A percentile compares a stretch with the other conserved stretches of the same genome.
Conservation (phyloP, 108 stramenopile genomes). For the Parietichytrium sp. region DNA sequence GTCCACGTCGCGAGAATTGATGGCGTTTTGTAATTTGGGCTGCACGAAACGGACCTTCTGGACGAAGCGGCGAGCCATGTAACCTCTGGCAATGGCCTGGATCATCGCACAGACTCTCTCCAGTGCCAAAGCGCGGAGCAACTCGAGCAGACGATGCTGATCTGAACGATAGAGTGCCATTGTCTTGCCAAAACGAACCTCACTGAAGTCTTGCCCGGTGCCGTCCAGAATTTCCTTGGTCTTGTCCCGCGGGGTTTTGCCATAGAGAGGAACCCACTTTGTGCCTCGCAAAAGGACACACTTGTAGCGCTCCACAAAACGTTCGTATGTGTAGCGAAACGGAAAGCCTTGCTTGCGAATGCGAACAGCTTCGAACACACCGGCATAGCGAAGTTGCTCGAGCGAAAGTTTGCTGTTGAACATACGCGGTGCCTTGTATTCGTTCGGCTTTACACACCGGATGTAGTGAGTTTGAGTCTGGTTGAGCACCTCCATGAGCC, state of each 20-base stretch:
- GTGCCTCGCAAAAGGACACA: constrained; percentile 16
- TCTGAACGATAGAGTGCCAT: constrained; percentile 38
- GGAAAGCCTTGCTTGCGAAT: constrained; percentile 50
- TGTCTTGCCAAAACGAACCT: constrained; percentile 2
- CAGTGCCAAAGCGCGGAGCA: neutral
- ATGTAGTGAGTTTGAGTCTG: constrained; percentile 61
- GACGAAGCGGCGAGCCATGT: constrained; percentile 41
- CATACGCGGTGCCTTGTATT: constrained; percentile 45
- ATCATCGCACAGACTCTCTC: constrained; percentile 32
- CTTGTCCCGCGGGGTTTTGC: neutral
- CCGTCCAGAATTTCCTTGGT: neutral
- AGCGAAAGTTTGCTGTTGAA: constrained; percentile 45
- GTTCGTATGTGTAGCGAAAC: constrained; percentile 38
- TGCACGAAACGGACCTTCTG: constrained; percentile 36
- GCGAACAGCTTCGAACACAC: constrained; percentile 51
- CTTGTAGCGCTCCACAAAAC: constrained; percentile 45
- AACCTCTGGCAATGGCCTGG: constrained; percentile 41
- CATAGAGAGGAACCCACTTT: constrained; percentile 32
- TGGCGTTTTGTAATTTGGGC: constrained; percentile 27
- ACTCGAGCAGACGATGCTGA: constrained; percentile 33
- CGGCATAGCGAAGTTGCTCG: constrained; percentile 51
- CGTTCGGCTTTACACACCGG: constrained; percentile 67
- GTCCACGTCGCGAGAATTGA: constrained; percentile 36
- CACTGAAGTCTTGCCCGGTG: neutral
- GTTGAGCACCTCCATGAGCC: constrained; percentile 53